phyloP scores from a whole-genome alignment of 2,329 filamentous ascomycete species.

The Arthrinium phaeospermum region DNA sequence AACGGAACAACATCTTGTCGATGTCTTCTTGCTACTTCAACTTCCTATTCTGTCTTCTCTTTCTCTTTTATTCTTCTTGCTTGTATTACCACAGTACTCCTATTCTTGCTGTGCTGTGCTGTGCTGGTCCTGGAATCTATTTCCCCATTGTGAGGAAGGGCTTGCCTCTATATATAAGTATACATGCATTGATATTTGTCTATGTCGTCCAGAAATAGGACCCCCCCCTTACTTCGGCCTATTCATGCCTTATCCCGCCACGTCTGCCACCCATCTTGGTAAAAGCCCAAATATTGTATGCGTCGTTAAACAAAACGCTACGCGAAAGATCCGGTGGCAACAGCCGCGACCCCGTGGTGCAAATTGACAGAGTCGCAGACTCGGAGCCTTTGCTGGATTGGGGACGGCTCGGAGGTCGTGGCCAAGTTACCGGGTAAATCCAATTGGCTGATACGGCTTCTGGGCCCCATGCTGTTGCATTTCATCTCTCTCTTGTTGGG shows the following conservation, averaged over 20 bases:
- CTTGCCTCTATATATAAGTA: background rate
- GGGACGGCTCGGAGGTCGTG: constrained; percentile 17
- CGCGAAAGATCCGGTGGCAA: constrained; percentile 5
- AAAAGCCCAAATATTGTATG: background rate
- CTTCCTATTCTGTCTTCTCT: background rate
- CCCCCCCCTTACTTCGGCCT: background rate
- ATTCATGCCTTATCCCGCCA: background rate
- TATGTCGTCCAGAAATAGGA: background rate
- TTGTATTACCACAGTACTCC: background rate
- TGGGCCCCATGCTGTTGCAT: background rate
- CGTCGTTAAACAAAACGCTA: background rate
- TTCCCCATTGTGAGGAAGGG: background rate
- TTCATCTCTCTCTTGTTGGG: background rate
- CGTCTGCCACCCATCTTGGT: background rate
- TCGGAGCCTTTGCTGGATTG: constrained; percentile 14
- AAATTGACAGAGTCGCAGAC: constrained; percentile 11
- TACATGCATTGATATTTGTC: background rate
- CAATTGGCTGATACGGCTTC: constrained; percentile 9
- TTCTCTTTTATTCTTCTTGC: background rate
- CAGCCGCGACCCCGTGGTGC: background rate
- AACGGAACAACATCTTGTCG: constrained; percentile 32
- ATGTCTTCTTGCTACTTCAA: background rate
- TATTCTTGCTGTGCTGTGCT: background rate
- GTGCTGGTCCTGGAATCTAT: background rate
- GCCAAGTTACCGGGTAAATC: constrained; percentile 19